Evolutionary conservation across 139 green algal species (phyloP).

Genomic region (Tetraselmis striata): DNA sequence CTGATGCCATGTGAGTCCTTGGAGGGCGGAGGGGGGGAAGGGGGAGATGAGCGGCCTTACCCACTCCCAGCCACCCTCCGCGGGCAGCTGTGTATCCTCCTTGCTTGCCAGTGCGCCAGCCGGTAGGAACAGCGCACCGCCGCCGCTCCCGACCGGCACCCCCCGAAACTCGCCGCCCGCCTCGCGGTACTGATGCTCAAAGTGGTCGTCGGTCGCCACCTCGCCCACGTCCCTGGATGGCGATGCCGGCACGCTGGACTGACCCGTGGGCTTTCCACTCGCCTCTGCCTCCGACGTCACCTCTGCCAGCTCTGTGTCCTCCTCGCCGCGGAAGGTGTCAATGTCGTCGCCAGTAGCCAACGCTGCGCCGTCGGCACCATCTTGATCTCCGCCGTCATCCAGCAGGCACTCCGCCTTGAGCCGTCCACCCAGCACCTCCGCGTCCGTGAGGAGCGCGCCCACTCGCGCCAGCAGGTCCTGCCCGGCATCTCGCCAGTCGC

Average conservation of each 20-base stretch:
- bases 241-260: background rate
- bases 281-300: background rate
- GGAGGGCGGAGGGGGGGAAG: no score
- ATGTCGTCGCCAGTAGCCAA: background rate
- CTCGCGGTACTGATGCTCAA: constrained; percentile 41
- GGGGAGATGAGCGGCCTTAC: no score
- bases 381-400: background rate
- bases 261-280: background rate
- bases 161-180: background rate
- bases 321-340: background rate
- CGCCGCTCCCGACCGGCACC: background rate
- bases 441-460: constrained; percentile 32
- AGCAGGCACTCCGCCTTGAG: background rate
- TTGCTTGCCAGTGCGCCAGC: background rate
- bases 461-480: constrained; percentile 29
- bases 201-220: constrained; percentile 46
- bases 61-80: constrained; percentile 44
- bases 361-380: background rate
- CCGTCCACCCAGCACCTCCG: constrained; percentile 5
- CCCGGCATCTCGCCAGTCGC: background rate
- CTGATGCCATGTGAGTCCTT: no score
- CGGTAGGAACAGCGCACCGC: background rate
- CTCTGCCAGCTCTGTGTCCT: background rate
- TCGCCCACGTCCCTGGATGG: constrained; percentile 20
- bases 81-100: constrained; percentile 31